Base-by-base conservation (phyloP, 169 alveolate genomes). In the Eimeria sp. region DNA sequence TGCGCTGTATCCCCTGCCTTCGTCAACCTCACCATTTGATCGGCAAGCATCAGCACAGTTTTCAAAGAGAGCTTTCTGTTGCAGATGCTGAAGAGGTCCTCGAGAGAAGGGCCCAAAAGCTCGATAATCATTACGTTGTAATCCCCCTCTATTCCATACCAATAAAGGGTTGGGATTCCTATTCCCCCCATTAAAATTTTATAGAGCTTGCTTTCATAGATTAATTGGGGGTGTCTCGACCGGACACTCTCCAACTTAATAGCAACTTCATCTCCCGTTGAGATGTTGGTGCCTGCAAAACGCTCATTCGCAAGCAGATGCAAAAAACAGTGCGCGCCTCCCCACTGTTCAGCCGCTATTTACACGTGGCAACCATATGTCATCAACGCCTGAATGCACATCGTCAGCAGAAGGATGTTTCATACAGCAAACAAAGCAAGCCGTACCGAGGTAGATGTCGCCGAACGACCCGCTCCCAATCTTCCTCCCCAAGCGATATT, bases 401-500 rank as follows among this genome's bases (percentile, higher is more conserved):
- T 25, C 0, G 33, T 52, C 89, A 80, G 25, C 40, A 9, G 6
- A 27, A 46, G 11, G 25, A 33, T 52, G 71, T 16, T 13, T 27
- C 72, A 62, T 6, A 6, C 71, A 80, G 49, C 27, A n/a, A 52
- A 71, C 18, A 2, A 46, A 18, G 43, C n/a, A 18, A 71, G 95
- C 96, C 89, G 85, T 96, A 97, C 99, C 99, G 87, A 98, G 98
- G 98, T 99, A 99, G 85, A 99, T 99, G 95, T 99, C 99, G 66
- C 99, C 99, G 97, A 99, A 99, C 54, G 99, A 98, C n/a, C 99
- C 99, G 96, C 99, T 98, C 71, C 99, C 99, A 85, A 99, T 98
- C 97, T 99, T 99, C 96, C 99, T 99, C 76, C 99, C 99, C 95
- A 99, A 97, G 95, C 99, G 99, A 97, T 98, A 99, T 97, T 99